These are phyloP conservation scores for Saturnispora kantuleensis DNA, from an alignment of 805 yeast genomes.

Conservation along the genomic window DNA sequence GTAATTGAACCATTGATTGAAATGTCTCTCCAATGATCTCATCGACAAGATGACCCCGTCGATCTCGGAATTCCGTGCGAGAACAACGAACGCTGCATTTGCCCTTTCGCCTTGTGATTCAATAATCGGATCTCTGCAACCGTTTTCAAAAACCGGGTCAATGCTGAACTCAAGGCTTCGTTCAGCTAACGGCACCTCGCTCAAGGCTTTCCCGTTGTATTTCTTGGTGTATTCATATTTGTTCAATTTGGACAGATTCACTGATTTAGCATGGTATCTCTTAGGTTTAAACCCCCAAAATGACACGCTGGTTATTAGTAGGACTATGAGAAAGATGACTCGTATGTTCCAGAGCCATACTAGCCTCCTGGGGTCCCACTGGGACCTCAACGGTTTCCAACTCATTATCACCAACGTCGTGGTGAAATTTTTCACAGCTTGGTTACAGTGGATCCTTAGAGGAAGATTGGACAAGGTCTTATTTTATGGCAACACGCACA, in stretches of 20 bases:
- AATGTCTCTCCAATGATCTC: conserved; percentile 70
- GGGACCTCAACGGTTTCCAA: conserved; percentile 2
- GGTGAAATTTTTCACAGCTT: background rate
- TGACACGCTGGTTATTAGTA: background rate
- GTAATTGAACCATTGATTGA: conserved; percentile 88
- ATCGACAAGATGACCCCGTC: conserved; percentile 69
- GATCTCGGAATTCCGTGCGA: conserved; percentile 74
- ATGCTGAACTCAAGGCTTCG: conserved; percentile 17
- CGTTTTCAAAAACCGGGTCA: conserved; percentile 26
- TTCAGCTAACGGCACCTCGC: conserved; percentile 6
- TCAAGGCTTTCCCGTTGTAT: conserved; percentile 1
- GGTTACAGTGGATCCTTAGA: no score
- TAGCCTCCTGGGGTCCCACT: background rate
- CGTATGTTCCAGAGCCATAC: background rate
- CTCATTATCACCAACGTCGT: background rate
- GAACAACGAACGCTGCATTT: conserved; percentile 76
- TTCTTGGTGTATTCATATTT: conserved; percentile 1
- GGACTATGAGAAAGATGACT: background rate
- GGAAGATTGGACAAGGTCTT: no score
- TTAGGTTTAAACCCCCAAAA: conserved; percentile 1
- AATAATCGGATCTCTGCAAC: conserved; percentile 24
- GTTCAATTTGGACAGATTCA: background rate
- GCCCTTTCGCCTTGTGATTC: conserved; percentile 33
- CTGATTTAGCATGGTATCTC: conserved; percentile 1
- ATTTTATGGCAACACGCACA: background rate